Base-by-base conservation (phyloP, 148 eudicot genomes). In the Linanthus parryae region DNA sequence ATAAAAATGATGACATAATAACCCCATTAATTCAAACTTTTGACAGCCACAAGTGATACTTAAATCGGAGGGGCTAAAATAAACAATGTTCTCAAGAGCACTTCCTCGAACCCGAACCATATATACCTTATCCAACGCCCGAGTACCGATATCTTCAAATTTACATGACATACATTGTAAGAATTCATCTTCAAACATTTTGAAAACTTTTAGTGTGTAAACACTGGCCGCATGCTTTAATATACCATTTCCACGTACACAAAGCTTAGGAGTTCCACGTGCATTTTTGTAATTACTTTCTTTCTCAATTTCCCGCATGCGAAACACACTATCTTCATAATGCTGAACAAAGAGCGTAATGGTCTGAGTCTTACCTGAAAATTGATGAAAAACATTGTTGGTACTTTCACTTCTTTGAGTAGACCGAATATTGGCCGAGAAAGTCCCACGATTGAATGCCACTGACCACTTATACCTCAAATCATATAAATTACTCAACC, bases 381-480 rank as follows among this genome's bases (percentile, higher is more conserved):
- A 26, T 4, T 37, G 23, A 0, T 16, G 19, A 15, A 26, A 18
- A 0, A 31, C 17, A 25, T 39, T 26, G 11, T 55, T 41, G 25
- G 58, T 38, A 16, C 31, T 9, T n/a, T 37, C 44, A 36, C 30
- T 54, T 37, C 58, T 12, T 12, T 54, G 58, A 19, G 58, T 26
- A 7, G 45, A 41, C 5, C 30, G 9, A 14, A 41, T 41, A 13
- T 44, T 30, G 0, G 23, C 25, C 1, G 36, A 39, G 13, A 55
- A 55, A n/a, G 13, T 9, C 4, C 23, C 45, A 11, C 42, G 16
- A 8, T 31, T 21, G n/a, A 36, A 54, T 4, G 58, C 44, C 5
- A 18, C 20, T 5, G 39, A 54, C 58, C 58, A 54, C 30, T 36
- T 37, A 3, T 36, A 4, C 3, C 44, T 24, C 6, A 23, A 4